Base-by-base conservation (phyloP, 169 alveolate species). In the Plasmodium malariae region DNA sequence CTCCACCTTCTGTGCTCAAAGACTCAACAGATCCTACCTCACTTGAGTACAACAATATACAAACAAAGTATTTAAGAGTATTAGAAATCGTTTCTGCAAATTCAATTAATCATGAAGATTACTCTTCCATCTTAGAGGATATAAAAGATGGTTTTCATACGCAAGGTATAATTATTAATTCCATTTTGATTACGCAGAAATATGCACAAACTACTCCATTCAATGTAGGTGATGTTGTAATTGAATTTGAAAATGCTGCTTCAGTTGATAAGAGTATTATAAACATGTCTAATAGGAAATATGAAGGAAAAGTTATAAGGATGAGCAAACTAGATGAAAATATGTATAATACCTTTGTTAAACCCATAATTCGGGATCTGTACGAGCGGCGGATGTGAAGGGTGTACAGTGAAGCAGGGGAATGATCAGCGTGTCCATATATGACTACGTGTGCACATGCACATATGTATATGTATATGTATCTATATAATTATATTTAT, bases 61-160 rank as follows among this genome's bases (percentile, higher is more conserved):
- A 88, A 43, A 57, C 95, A 74, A 65, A 67, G 26, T 76, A 76
- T 37, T 68, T 76, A 43, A 30, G 89, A 4, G 76, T 76, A 9
- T 36, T 76, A 40, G 89, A 76, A 76, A 76, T 76, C 19, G 89
- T 76, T 11, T 60, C 89, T 1, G 54, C 4, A 21, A 69, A 76
- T 28, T 62, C 74, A 14, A 34, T 76, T 62, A 60, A 43, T 36
- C 36, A 30, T 37, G 89, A 90, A 34, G 95, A 94, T 40, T 92
- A 87, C 48, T 48, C 89, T 7, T 90, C 92, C 24, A 92, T 94
- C 0, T 14, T 94, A 51, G 95, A 92, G 21, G 96, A 94, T 74
- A 94, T 94, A 45, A 83, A 73, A 51, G 95, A 94, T 80, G 96
- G 93, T 0, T 94, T 94, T 63, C 94, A 89, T 24, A 89, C 74